phyloP scores from a whole-genome alignment of 1,139 yeast genomes.

The Yamadazyma sp. region DNA sequence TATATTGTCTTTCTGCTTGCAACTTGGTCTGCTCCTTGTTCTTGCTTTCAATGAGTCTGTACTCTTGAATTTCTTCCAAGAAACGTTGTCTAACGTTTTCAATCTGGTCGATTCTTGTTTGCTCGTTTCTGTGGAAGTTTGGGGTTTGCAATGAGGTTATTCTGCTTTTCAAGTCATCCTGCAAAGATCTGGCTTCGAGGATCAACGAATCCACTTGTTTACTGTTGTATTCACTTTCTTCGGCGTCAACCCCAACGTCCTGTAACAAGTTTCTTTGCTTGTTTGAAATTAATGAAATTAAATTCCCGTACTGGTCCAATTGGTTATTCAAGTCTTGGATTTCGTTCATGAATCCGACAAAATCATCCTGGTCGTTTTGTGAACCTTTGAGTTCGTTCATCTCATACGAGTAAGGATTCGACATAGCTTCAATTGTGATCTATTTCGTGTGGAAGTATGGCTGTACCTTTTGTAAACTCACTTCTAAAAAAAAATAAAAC shows the following conservation, averaged over 20 bases:
- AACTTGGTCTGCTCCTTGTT: slow-evolving; percentile 82
- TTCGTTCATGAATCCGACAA: slow-evolving; percentile 77
- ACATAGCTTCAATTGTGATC: slow-evolving; percentile 16
- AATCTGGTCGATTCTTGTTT: slow-evolving; percentile 85
- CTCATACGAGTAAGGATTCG: slow-evolving; percentile 36
- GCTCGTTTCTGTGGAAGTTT: slow-evolving; percentile 66
- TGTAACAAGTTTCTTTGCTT: slow-evolving; percentile 82
- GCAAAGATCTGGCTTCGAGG: slow-evolving; percentile 77
- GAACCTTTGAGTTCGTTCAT: slow-evolving; percentile 29
- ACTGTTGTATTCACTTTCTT: slow-evolving; percentile 68
- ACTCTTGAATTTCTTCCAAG: slow-evolving; percentile 81
- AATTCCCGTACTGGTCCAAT: slow-evolving; percentile 74
- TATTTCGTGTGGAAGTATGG: no score
- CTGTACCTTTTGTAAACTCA: no score
- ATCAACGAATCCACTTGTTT: slow-evolving; percentile 76
- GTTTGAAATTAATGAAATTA: slow-evolving; percentile 75
- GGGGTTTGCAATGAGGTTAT: slow-evolving; percentile 71
- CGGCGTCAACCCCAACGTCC: slow-evolving; percentile 74
- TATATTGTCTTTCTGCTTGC: slow-evolving; percentile 91
- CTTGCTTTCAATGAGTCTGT: slow-evolving; percentile 82
- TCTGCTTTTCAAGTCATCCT: slow-evolving; percentile 69
- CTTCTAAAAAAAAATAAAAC: not conserved
- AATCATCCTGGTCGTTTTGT: slow-evolving; percentile 49
- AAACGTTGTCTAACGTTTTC: slow-evolving; percentile 86
- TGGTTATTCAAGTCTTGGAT: slow-evolving; percentile 80